These are phyloP conservation scores for Persicaria tinctoria DNA, from an alignment of 148 eudicot genomes.

Conservation along the genomic window DNA sequence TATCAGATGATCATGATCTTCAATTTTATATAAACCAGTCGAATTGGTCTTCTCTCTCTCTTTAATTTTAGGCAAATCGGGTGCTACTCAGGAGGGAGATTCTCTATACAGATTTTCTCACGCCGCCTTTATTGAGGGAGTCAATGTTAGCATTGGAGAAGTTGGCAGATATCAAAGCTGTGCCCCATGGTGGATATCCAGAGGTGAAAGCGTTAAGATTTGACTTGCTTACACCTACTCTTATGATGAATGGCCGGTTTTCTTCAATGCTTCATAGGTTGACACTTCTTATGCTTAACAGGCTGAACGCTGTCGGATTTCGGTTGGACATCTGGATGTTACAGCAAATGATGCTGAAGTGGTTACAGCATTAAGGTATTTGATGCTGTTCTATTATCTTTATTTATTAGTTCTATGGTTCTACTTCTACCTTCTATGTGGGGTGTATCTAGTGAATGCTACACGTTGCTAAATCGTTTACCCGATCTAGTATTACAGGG, in stretches of 20 bases:
- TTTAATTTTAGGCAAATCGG: conserved; percentile 49
- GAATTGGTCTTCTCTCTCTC: neutral
- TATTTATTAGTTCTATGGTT: neutral
- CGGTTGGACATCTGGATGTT: conserved; percentile 74
- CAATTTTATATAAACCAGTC: neutral
- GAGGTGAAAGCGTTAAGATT: conserved; percentile 36
- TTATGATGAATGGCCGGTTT: neutral
- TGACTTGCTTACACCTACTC: neutral
- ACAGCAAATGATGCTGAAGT: conserved; percentile 51
- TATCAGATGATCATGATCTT: neutral
- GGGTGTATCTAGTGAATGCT: conserved; percentile 12
- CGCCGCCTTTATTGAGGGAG: conserved; percentile 60
- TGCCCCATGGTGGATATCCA: conserved; percentile 84
- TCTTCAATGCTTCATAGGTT: neutral
- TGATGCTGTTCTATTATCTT: conserved; percentile 7
- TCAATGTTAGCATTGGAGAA: conserved; percentile 60
- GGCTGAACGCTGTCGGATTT: conserved; percentile 95
- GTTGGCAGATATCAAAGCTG: conserved; percentile 48
- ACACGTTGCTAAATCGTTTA: conserved; percentile 13
- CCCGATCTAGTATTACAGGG: conserved; percentile 68
- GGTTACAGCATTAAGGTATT: conserved; percentile 73
- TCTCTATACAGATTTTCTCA: conserved; percentile 84
- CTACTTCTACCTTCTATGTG: neutral
- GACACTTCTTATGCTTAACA: conserved; percentile 18
- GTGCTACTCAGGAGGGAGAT: conserved; percentile 69